These are phyloP conservation scores for Rhizophora apiculata DNA, from an alignment of 345 rosid species.

Conservation along the genomic window DNA sequence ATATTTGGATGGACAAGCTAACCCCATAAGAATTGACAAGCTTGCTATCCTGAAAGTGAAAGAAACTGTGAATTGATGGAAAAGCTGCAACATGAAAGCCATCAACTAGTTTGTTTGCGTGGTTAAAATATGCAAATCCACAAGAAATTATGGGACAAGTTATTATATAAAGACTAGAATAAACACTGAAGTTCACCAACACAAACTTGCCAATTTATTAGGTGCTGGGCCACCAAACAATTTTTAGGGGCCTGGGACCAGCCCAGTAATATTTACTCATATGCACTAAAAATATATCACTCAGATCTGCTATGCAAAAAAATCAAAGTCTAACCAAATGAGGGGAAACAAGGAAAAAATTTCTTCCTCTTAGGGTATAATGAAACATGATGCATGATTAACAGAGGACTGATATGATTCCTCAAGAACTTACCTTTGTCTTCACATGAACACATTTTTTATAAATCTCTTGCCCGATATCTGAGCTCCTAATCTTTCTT, in stretches of 20 bases:
- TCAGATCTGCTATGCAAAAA: too few relatives aligned
- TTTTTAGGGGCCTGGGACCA: neutral
- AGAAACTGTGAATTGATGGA: neutral
- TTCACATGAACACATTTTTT: slow-evolving; percentile 27
- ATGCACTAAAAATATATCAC: too few relatives aligned
- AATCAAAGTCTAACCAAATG: too few relatives aligned
- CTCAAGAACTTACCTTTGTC: slow-evolving; percentile 48
- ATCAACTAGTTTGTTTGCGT: neutral
- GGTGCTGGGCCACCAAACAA: neutral
- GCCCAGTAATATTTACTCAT: neutral
- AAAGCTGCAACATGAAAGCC: neutral
- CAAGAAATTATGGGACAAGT: too few relatives aligned
- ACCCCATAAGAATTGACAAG: slow-evolving; percentile 28
- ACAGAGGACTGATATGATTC: neutral
- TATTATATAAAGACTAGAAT: neutral
- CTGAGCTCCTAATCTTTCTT: slow-evolving; percentile 52
- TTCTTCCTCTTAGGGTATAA: too few relatives aligned
- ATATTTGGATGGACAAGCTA: slow-evolving; percentile 37
- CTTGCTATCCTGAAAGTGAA: slow-evolving; percentile 42
- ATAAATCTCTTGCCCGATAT: slow-evolving; percentile 46
- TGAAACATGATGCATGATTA: neutral
- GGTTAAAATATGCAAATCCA: neutral
- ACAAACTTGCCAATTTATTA: neutral
- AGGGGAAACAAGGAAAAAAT: too few relatives aligned
- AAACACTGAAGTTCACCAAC: neutral